Evolutionary conservation across 257 asterid species (phyloP).

Genomic region (Marsdenia floribunda): DNA sequence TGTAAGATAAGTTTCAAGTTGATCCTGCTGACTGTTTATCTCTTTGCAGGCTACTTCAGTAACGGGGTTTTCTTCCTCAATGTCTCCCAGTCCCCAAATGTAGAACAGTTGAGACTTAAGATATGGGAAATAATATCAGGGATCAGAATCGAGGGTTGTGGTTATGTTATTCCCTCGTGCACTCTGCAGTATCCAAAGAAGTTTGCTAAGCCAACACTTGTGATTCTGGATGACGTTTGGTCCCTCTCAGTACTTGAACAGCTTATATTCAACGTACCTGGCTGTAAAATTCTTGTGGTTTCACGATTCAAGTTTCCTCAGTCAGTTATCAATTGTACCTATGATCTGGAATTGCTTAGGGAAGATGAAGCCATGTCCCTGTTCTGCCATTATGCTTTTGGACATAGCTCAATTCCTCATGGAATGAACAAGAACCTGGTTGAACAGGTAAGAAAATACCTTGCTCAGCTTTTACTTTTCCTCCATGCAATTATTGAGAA

Average conservation of each 20-base stretch:
- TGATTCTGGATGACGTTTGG: conserved; percentile 92
- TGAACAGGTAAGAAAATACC: conserved; percentile 48
- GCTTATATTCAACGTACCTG: conserved; percentile 48
- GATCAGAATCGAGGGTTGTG: conserved; percentile 16
- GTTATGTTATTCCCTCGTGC: conserved; percentile 29
- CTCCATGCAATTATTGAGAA: neutral
- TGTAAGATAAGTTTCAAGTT: neutral
- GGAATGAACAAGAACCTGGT: conserved; percentile 46
- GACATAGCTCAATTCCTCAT: conserved; percentile 51
- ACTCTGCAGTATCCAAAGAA: conserved; percentile 28
- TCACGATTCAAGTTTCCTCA: conserved; percentile 68
- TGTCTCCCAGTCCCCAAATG: conserved; percentile 85
- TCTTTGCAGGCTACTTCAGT: conserved; percentile 58
- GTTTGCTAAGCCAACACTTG: conserved; percentile 30
- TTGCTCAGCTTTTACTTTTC: neutral
- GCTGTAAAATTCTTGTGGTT: conserved; percentile 74
- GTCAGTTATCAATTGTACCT: conserved; percentile 49
- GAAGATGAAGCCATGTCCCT: conserved; percentile 71
- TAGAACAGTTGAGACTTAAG: conserved; percentile 58
- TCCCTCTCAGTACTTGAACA: conserved; percentile 64
- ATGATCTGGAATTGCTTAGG: conserved; percentile 62
- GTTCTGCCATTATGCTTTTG: conserved; percentile 82
- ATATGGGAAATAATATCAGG: conserved; percentile 65
- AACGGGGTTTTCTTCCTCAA: conserved; percentile 60
- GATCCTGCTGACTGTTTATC: conserved; percentile 6